Conservation (phyloP, 2,329 filamentous ascomycete genomes). For the Paracamarosporium sp. region DNA sequence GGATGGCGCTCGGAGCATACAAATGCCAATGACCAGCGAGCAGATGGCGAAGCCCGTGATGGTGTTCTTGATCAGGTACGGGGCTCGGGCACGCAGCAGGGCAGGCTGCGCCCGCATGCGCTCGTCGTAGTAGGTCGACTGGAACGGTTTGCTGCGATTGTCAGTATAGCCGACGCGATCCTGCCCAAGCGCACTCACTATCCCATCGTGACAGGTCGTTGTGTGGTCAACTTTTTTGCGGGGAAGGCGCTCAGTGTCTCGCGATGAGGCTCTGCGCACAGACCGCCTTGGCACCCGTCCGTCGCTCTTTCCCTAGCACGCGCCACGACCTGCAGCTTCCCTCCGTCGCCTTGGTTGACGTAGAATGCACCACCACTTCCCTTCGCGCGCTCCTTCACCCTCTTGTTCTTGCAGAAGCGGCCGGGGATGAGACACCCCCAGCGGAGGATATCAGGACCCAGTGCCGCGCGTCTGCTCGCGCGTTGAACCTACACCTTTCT, state of each 20-base stretch:
- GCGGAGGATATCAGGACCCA: conserved; percentile 30
- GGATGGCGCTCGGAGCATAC: conserved; percentile 57
- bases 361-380: conserved; percentile 26
- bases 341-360: conserved; percentile 9
- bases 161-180: conserved; percentile 14
- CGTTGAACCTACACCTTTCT: conserved; percentile 32
- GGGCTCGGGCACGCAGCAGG: conserved; percentile 87
- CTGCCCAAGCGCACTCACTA: conserved; percentile 33
- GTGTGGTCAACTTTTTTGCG: conserved; percentile 4
- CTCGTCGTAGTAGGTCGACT: conserved; percentile 90
- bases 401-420: conserved; percentile 23
- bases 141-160: conserved; percentile 52
- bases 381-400: conserved; percentile 32
- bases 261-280: conserved; percentile 12
- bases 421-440: conserved; percentile 36
- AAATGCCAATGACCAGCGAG: conserved; percentile 80
- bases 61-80: conserved; percentile 90
- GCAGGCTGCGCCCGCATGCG: conserved; percentile 85
- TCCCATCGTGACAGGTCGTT: conserved; percentile 33
- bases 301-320: conserved; percentile 4
- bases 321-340: neutral
- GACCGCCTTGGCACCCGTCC: conserved; percentile 4
- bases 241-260: neutral
- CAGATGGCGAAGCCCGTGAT: conserved; percentile 79
- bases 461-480: conserved; percentile 36